Base-by-base conservation (phyloP, 1,139 yeast genomes). In the Eremothecium coryli region DNA sequence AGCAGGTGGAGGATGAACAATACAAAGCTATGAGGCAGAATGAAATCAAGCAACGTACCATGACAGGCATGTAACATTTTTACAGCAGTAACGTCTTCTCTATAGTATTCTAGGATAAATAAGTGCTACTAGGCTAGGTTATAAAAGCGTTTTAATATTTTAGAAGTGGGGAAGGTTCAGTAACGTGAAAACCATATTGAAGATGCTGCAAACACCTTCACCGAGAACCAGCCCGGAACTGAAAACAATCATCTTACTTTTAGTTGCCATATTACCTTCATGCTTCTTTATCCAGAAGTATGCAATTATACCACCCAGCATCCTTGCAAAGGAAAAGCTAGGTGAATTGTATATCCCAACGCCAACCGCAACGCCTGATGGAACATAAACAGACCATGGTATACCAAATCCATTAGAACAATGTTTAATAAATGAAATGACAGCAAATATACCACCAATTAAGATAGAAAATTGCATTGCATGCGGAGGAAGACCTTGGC, bases 281-380 rank as follows among this genome's bases (percentile, higher is more conserved):
- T 55, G 50, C 24, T 46, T 46, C 23, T 60, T 61, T 41, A 75
- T 45, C 84, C 88, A 81, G 44, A 64, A 48, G 46, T 69, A 73
- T 1, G 90, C 73, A 26, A 78, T 58, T n/a, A 81, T 51, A 1
- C 98, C 98, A 10, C 98, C 98, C 18, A 85, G 45, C 51, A 90
- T 88, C 48, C 98, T 68, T 1, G 97, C 97, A 27, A 90, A 66
- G 0, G 98, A 90, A 59, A 90, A 90, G 33, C 86, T 80, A 2
- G 97, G 97, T 0, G 93, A 71, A 54, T 90, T 90, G 56, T 90
- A 90, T 42, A 90, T 84, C 14, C 98, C 98, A 40, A 90, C 81
- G 1, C 98, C 98, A 9, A 86, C 95, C 0, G 98, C 96, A 12
- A 90, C 94, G 7, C 98, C 98, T 26, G 85, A 79, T 1, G 98